Conservation (phyloP, 345 rosid species). For the Citrus hindsii region DNA sequence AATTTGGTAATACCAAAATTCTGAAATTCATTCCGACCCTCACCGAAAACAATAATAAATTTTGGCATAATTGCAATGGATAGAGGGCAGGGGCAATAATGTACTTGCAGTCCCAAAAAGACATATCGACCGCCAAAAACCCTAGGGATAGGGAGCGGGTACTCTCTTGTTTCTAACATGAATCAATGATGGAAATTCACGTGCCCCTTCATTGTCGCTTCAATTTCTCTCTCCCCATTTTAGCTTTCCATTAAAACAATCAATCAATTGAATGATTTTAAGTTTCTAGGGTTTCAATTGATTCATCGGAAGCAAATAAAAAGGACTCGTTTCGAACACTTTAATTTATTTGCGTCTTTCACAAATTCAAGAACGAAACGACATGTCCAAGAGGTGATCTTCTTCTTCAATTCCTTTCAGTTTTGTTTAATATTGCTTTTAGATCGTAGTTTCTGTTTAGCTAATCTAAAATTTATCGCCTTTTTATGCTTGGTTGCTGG, state of each 20-base stretch:
- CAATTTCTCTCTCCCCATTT: background rate
- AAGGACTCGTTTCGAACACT: background rate
- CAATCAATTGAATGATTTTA: background rate
- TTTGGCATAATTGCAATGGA: background rate
- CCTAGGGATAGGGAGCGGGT: conserved; percentile 4
- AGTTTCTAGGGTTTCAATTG: conserved; percentile 11
- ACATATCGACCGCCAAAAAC: conserved; percentile 13
- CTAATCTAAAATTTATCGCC: background rate
- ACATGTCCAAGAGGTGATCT: conserved; percentile 9
- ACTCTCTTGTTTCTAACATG: background rate
- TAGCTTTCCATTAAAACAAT: background rate
- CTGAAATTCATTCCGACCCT: no score
- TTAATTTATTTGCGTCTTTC: background rate
- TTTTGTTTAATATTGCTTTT: background rate
- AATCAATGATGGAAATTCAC: conserved; percentile 12
- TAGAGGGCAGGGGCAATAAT: background rate
- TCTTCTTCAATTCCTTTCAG: background rate
- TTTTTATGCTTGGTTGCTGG: background rate
- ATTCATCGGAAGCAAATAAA: background rate
- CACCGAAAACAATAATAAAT: no score
- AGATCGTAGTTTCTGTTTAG: background rate
- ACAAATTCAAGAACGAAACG: background rate
- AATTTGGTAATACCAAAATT: no score
- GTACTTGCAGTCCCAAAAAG: background rate
- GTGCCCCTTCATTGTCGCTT: conserved; percentile 13